Evolutionary conservation across 179 eudicot species (phyloP).

Genomic region (Amaranthus tricolor): DNA sequence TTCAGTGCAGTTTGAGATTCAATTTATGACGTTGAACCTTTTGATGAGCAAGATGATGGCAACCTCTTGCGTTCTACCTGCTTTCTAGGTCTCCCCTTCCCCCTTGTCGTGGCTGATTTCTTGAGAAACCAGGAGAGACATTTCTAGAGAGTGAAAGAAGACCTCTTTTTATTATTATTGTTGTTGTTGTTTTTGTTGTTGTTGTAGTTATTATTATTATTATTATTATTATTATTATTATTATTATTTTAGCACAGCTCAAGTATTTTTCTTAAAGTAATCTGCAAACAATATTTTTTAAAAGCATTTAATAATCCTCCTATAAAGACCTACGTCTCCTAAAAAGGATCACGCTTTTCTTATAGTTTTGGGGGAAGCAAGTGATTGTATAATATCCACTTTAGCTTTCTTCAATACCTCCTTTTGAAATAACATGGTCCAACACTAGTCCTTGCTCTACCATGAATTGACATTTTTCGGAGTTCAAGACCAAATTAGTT

Average conservation of each 20-base stretch:
- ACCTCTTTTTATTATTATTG: no score
- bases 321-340: not conserved
- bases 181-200: no score
- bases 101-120: no score
- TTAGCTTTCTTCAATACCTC: not conserved
- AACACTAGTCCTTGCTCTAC: not conserved
- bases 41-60: no score
- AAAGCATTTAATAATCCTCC: not conserved
- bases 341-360: not conserved
- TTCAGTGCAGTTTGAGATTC: no score
- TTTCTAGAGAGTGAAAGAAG: not conserved
- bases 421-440: not conserved
- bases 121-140: not conserved
- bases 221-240: no score
- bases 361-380: not conserved
- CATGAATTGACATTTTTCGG: not conserved
- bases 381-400: not conserved
- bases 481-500: not conserved
- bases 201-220: no score
- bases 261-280: not conserved
- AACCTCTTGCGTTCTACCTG: no score
- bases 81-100: no score
- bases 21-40: no score
- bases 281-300: not conserved
- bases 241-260: no score